Conservation (phyloP, 257 asterid species). For the Nemophila menziesii region DNA sequence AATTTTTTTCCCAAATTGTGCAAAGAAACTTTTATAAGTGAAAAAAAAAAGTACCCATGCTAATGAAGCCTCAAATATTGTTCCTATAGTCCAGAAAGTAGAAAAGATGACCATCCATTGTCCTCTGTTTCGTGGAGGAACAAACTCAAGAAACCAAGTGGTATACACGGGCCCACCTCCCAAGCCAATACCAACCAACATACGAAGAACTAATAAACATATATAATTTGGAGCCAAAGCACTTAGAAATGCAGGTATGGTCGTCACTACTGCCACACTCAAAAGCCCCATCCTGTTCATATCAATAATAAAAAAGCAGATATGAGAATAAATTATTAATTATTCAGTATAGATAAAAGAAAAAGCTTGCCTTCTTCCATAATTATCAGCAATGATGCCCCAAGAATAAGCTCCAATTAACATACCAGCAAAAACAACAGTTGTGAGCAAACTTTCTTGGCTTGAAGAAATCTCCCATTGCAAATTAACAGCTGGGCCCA, state of each 20-base stretch:
- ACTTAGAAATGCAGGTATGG: constrained; percentile 47
- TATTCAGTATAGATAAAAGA: neutral
- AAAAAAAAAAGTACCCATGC: constrained; percentile 31
- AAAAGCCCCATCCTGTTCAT: constrained; percentile 52
- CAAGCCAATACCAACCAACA: constrained; percentile 31
- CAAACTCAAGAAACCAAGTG: constrained; percentile 43
- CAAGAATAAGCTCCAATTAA: constrained; percentile 64
- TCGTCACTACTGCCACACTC: constrained; percentile 30
- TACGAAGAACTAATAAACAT: constrained; percentile 17
- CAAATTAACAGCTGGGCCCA: constrained; percentile 51
- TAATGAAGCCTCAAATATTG: constrained; percentile 27
- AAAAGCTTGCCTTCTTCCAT: constrained; percentile 59
- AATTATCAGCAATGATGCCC: constrained; percentile 55
- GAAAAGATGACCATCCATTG: constrained; percentile 24
- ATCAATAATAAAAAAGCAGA: neutral
- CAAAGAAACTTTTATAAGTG: neutral
- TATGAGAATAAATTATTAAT: neutral
- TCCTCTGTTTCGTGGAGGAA: constrained; percentile 34
- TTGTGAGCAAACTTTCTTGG: constrained; percentile 52
- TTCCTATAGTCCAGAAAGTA: constrained; percentile 31
- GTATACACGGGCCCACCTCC: constrained; percentile 33
- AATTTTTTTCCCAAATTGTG: too few relatives aligned
- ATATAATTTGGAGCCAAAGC: constrained; percentile 50
- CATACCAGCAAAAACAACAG: constrained; percentile 74
- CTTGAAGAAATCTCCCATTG: constrained; percentile 64